Percentiles rank a stretch among this genome's conserved stretches.
phyloP scores from a whole-genome alignment of 371 early-diverging fungal species.

The Choanephora cucurbitarum region DNA sequence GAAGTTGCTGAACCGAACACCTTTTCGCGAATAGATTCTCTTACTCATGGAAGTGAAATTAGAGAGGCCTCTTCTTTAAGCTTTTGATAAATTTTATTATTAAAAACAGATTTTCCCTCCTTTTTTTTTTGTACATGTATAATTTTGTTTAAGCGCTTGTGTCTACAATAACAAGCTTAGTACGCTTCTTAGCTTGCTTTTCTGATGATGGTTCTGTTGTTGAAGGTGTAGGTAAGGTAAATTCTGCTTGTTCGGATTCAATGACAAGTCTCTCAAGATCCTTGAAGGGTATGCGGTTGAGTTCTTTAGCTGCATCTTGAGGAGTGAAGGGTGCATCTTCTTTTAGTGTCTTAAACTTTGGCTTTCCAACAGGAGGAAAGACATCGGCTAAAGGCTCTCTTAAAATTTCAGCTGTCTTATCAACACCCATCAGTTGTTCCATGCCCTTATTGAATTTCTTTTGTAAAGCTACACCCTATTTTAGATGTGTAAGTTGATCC shows the following conservation, averaged over 20 bases:
- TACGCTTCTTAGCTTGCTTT: conserved; percentile 24
- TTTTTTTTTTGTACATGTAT: background rate
- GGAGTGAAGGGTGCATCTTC: conserved; percentile 76
- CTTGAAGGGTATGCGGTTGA: conserved; percentile 75
- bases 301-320: conserved; percentile 78
- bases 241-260: conserved; percentile 43
- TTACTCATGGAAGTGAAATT: no score
- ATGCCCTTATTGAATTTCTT: conserved; percentile 73
- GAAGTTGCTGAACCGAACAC: no score
- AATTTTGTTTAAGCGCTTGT: conserved; percentile 35
- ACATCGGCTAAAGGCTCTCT: conserved; percentile 67
- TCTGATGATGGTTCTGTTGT: conserved; percentile 1
- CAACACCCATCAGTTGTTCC: conserved; percentile 81
- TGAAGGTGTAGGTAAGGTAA: conserved; percentile 28
- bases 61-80: no score
- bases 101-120: background rate
- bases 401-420: conserved; percentile 26
- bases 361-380: conserved; percentile 70
- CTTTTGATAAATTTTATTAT: no score
- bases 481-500: background rate
- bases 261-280: conserved; percentile 58
- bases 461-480: conserved; percentile 59
- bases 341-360: conserved; percentile 76
- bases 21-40: no score
- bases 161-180: conserved; percentile 43